Conservation (phyloP, 768 basidiomycete species). For the Tylopilus plumbeoviolaceoides region DNA sequence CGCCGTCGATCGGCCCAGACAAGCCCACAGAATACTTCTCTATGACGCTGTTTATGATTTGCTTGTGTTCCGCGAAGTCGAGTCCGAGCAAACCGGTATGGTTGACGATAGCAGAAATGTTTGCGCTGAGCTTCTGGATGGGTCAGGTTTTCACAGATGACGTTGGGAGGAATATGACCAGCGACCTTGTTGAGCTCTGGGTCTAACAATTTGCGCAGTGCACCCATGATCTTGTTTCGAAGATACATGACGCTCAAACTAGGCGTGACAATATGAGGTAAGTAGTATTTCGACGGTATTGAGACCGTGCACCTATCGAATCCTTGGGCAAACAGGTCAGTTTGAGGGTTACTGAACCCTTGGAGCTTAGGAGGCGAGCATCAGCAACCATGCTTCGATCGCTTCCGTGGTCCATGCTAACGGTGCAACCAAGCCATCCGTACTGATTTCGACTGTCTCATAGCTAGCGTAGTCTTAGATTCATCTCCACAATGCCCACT, state of each 20-base stretch:
- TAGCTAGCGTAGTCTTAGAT: too few relatives aligned
- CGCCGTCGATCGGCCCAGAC: too few relatives aligned
- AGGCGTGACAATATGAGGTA: too few relatives aligned
- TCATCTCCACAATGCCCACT: too few relatives aligned
- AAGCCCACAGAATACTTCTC: slow-evolving; percentile 34
- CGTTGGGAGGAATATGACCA: slow-evolving; percentile 22
- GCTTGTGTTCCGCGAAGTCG: slow-evolving; percentile 9
- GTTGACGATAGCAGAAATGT: slow-evolving; percentile 7
- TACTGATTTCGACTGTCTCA: too few relatives aligned
- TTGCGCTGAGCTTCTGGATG: slow-evolving; percentile 36
- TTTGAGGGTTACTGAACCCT: too few relatives aligned
- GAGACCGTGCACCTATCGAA: too few relatives aligned
- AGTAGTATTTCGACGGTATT: too few relatives aligned
- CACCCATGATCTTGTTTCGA: slow-evolving; percentile 18
- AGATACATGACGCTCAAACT: slow-evolving; percentile 31
- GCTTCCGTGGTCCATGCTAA: slow-evolving; percentile 24
- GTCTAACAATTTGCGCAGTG: slow-evolving; percentile 32
- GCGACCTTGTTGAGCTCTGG: slow-evolving; percentile 29
- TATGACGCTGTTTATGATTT: slow-evolving; percentile 36
- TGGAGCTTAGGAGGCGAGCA: too few relatives aligned
- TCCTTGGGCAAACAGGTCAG: too few relatives aligned
- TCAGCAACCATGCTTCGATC: slow-evolving; percentile 28
- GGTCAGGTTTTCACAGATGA: slow-evolving; percentile 37
- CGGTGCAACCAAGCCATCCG: too few relatives aligned
- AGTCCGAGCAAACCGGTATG: neutral